Base-by-base conservation (phyloP, 345 rosid genomes). In the Conringia planisiliqua region DNA sequence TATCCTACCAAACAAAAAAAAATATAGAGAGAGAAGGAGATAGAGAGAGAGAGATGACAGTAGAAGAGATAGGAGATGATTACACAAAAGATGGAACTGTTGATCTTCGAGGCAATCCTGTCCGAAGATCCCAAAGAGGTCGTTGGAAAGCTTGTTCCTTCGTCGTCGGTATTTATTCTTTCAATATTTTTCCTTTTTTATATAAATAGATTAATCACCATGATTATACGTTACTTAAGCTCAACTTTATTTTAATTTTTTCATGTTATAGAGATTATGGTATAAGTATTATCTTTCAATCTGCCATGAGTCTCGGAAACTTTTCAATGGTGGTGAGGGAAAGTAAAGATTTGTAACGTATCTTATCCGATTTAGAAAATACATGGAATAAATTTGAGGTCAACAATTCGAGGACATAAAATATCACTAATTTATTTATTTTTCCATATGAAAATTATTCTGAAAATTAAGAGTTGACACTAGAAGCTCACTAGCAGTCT, bases 131-230 rank as follows among this genome's bases (percentile, higher is more conserved):
- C 68, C 59, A 80, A 61, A 82, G 88, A 57, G 98, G 98, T n/a
- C 92, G 98, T 42, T 91, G 96, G 98, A 86, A 61, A 62, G 98
- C 98, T 74, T 88, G 96, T 20, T 86, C 83, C 68, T 93, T 86
- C 44, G 78, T 93, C 61, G 97, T 93, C 8, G 96, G 98, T 92
- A 90, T 16, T 3, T 47, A 1, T 36, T 7, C 9, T 4, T 72
- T 8, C 32, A 48, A 18, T 47, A 17, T 0, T 20, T 20, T 10
- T 10, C 2, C 8, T 7, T 7, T 6, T 3, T 10, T 10, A 18
- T 7, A 8, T 48, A 3, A 8, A 18, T 7, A 30, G 55, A 30
- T 52, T 32, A 39, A 39, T 17, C 16, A 63, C 10, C 2, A 18
- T 36, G 26, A 52, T 5, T 30, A 43, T 10, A 13, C 2, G 30